Conservation (phyloP, 768 basidiomycete genomes). For the Russula sp. region DNA sequence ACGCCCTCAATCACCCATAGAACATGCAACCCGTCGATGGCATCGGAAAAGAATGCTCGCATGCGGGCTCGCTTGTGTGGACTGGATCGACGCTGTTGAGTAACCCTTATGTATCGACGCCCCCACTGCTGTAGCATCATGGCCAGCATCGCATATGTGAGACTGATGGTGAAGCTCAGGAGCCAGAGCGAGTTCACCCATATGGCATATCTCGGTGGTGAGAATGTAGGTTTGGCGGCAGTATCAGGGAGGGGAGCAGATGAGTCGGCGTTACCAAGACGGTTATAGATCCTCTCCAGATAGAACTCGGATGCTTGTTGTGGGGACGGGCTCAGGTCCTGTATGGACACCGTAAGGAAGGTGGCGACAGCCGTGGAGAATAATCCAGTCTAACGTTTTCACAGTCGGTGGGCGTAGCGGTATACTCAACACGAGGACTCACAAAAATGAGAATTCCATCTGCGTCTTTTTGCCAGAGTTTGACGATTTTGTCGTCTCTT, state of each 20-base stretch:
- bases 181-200: slow-evolving; percentile 17
- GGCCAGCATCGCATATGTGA: neutral
- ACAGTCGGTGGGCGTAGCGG: neutral
- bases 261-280: neutral
- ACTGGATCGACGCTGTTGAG: neutral
- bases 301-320: neutral
- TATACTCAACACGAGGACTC: neutral
- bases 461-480: neutral
- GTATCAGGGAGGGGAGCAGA: neutral
- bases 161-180: slow-evolving; percentile 10
- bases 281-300: neutral
- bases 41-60: neutral
- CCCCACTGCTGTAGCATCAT: neutral
- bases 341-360: neutral
- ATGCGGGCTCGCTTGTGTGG: slow-evolving; percentile 1
- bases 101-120: slow-evolving; percentile 4
- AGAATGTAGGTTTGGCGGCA: neutral
- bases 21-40: neutral
- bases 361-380: slow-evolving; percentile 2
- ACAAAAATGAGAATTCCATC: slow-evolving; percentile 8
- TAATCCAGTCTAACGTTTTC: slow-evolving; percentile 1
- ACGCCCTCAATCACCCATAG: neutral
- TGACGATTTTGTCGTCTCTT: neutral
- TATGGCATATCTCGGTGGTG: neutral
- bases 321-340: neutral